phyloP scores from a whole-genome alignment of 805 yeast species.

The Peterozyma toletana region DNA sequence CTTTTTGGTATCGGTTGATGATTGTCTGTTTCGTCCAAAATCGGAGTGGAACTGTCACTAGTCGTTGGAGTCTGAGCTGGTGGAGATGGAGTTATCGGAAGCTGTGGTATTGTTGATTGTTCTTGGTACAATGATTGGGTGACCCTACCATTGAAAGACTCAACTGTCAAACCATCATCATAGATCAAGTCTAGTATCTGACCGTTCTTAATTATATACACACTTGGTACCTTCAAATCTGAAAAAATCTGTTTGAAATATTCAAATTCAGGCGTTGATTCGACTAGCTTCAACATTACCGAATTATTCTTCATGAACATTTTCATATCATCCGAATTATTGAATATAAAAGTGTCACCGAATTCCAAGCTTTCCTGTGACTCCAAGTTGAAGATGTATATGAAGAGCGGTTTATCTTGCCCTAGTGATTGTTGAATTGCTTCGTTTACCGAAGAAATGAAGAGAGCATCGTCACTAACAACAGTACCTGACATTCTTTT shows the following conservation, averaged over 20 bases:
- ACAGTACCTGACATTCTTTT: too few species aligned
- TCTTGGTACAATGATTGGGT: constrained; percentile 10
- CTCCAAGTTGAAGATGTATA: constrained; percentile 24
- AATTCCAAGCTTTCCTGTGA: constrained; percentile 17
- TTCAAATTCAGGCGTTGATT: constrained; percentile 34
- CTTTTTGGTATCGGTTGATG: constrained; percentile 5
- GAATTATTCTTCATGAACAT: constrained; percentile 16
- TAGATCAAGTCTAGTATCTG: constrained; percentile 34
- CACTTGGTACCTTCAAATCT: constrained; percentile 42
- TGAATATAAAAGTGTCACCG: constrained; percentile 11
- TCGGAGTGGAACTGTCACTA: neutral
- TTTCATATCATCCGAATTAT: constrained; percentile 13
- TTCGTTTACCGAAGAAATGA: constrained; percentile 8
- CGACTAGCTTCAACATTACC: constrained; percentile 33
- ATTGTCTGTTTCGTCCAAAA: neutral
- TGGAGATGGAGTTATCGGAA: constrained; percentile 5
- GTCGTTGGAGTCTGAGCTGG: constrained; percentile 5
- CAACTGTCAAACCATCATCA: constrained; percentile 19
- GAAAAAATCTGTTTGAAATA: constrained; percentile 54
- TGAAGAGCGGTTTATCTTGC: constrained; percentile 29
- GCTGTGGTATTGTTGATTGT: constrained; percentile 5
- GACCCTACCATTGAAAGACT: constrained; percentile 20
- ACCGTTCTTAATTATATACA: constrained; percentile 46
- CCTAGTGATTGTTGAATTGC: constrained; percentile 33
- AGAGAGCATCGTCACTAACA: neutral